Evolutionary conservation across 2,329 filamentous ascomycete species (phyloP).

Genomic region (Fusarium temperatum): DNA sequence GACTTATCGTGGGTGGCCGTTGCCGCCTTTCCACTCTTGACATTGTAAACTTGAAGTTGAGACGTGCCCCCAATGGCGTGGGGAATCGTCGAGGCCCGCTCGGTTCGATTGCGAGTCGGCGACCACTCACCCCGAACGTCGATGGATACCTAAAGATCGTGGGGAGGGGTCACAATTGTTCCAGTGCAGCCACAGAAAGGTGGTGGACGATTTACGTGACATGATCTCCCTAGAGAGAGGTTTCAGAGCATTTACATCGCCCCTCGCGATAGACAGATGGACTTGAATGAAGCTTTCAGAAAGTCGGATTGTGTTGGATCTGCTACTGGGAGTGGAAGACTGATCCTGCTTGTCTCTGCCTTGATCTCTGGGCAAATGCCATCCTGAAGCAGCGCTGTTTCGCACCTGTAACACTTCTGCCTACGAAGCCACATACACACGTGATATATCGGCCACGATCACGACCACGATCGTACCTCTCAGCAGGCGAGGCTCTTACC

Average conservation of each 20-base stretch:
- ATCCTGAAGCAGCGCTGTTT: not conserved
- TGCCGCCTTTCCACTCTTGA: not conserved
- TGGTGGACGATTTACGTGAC: not conserved
- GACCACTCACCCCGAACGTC: not conserved
- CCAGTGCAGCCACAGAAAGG: not conserved
- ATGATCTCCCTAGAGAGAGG: not conserved
- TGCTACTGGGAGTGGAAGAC: not conserved
- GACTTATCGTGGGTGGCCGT: not conserved
- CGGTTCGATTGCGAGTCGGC: not conserved
- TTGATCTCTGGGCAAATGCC: not conserved
- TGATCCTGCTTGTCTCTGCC: not conserved
- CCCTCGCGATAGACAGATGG: not conserved
- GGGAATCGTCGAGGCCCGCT: fast-evolving
- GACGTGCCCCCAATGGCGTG: too few relatives aligned
- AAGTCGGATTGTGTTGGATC: not conserved
- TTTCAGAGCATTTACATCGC: not conserved
- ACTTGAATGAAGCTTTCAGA: not conserved
- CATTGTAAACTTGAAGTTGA: not conserved
- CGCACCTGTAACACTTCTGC: not conserved
- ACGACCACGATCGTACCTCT: not conserved
- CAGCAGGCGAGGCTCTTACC: not conserved
- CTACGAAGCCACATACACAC: not conserved
- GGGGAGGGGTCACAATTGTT: not conserved
- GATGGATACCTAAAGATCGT: not conserved
- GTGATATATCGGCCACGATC: not conserved